Conservation (phyloP, 805 yeast species). For the Millerozyma acaciae region DNA sequence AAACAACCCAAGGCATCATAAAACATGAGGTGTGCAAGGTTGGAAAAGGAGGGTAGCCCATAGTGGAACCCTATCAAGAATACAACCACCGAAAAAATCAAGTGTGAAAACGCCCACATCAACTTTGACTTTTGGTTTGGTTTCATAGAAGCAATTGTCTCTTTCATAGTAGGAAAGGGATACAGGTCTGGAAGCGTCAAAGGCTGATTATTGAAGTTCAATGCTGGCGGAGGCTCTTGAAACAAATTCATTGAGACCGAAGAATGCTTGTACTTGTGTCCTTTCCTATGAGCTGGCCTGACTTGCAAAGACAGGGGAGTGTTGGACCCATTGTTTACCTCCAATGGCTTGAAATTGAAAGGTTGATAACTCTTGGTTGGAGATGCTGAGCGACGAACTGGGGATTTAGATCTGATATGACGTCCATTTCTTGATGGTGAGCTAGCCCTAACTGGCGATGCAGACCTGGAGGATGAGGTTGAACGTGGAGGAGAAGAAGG, state of each 20-base stretch:
- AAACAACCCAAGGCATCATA: slow-evolving; percentile 82
- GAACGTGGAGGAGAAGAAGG: not conserved
- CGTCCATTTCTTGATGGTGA: slow-evolving; percentile 26
- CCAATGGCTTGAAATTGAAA: slow-evolving; percentile 63
- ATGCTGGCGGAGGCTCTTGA: slow-evolving; percentile 73
- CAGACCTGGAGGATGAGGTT: slow-evolving; percentile 13
- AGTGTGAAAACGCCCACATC: slow-evolving; percentile 56
- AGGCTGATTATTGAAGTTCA: slow-evolving; percentile 48
- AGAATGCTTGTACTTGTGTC: slow-evolving; percentile 93
- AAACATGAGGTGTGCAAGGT: slow-evolving; percentile 81
- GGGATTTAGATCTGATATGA: slow-evolving; percentile 28
- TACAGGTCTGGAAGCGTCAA: slow-evolving; percentile 56
- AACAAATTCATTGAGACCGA: slow-evolving; percentile 94
- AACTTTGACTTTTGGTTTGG: slow-evolving; percentile 56
- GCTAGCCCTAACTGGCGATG: slow-evolving; percentile 26
- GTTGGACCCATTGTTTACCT: slow-evolving; percentile 27
- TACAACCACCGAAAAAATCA: slow-evolving; percentile 48
- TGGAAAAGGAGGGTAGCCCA: slow-evolving; percentile 58
- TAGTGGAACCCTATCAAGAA: slow-evolving; percentile 58
- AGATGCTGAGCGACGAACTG: slow-evolving; percentile 12
- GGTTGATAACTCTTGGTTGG: slow-evolving; percentile 39
- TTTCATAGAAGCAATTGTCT: slow-evolving; percentile 58
- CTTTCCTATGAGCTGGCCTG: slow-evolving; percentile 75
- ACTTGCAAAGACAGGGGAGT: slow-evolving; percentile 23
- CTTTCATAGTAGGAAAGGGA: slow-evolving; percentile 69